These are phyloP conservation scores for Iris macrosiphon DNA, from an alignment of 106 monocot genomes.

Conservation along the genomic window DNA sequence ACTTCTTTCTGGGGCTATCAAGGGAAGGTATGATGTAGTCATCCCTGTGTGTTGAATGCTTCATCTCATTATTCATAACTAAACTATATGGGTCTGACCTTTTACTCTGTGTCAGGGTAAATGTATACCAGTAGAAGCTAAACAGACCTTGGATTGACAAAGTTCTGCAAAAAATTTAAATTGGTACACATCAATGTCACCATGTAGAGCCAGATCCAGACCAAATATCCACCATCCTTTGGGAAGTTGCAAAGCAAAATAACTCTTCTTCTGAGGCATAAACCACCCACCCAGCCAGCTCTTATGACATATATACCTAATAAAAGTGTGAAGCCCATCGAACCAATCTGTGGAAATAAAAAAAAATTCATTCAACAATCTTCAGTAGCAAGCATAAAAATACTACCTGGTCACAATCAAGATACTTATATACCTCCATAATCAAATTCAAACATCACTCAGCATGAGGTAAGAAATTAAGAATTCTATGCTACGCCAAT, in stretches of 20 bases:
- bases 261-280: constrained; percentile 92
- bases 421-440: not conserved
- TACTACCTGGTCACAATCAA: too few species aligned
- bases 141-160: constrained; percentile 49
- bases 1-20: too few species aligned
- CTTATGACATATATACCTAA: constrained; percentile 91
- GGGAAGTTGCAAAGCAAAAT: constrained; percentile 83
- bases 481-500: too few species aligned
- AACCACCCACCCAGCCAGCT: constrained; percentile 96
- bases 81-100: too few species aligned
- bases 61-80: too few species aligned
- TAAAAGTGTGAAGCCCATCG: constrained; percentile 92
- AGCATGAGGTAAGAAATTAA: too few species aligned
- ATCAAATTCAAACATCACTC: too few species aligned
- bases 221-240: constrained; percentile 98
- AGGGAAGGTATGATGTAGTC: too few species aligned
- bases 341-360: constrained; percentile 72
- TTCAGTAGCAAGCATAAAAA: too few species aligned
- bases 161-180: constrained; percentile 86
- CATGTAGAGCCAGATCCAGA: constrained; percentile 88
- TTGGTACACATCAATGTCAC: constrained; percentile 91
- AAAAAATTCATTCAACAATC: too few species aligned
- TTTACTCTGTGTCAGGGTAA: too few species aligned
- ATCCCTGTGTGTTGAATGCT: too few species aligned
- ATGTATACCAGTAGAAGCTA: not conserved